Percentiles rank a stretch among this genome's conserved stretches.
Evolutionary conservation across 2,329 filamentous ascomycete species (phyloP).

Genomic region (Cladorrhinum sp.): DNA sequence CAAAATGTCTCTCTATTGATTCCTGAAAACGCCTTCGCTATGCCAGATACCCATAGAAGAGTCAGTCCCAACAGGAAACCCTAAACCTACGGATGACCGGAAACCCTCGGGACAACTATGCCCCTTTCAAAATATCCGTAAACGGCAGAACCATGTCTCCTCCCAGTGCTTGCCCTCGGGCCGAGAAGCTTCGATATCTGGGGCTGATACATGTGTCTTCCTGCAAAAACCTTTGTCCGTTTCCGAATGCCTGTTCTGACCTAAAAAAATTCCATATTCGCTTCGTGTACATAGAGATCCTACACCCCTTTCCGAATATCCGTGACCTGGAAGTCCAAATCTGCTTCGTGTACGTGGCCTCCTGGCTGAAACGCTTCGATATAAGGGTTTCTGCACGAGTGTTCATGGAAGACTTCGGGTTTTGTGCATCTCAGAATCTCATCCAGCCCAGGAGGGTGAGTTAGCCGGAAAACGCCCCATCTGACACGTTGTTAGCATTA

Average conservation of each 20-base stretch:
- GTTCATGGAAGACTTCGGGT: conserved; percentile 79
- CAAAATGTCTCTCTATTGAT: not conserved
- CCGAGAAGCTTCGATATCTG: too few species aligned
- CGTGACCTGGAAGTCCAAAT: conserved; percentile 59
- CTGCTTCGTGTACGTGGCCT: conserved; percentile 68
- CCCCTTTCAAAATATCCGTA: too few species aligned
- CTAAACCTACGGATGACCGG: too few species aligned
- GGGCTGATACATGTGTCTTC: too few species aligned
- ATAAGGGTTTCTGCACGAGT: conserved; percentile 66
- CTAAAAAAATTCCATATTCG: too few species aligned
- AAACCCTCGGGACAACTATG: too few species aligned
- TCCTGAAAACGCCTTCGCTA: not conserved
- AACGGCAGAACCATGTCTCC: too few species aligned
- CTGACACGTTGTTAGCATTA: conserved; percentile 41
- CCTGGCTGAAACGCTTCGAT: conserved; percentile 65
- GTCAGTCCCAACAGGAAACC: too few species aligned
- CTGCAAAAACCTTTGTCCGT: too few species aligned
- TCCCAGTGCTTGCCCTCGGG: too few species aligned
- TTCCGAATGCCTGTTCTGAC: too few species aligned
- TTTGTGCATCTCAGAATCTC: conserved; percentile 78
- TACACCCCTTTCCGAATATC: conserved; percentile 43
- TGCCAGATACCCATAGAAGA: not conserved
- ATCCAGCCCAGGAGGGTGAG: conserved; percentile 84
- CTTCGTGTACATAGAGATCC: too few species aligned
- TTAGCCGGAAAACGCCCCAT: conserved; percentile 89